Base-by-base conservation (phyloP, 192 early-diverging fungal genomes). In the Thamnidium elegans region DNA sequence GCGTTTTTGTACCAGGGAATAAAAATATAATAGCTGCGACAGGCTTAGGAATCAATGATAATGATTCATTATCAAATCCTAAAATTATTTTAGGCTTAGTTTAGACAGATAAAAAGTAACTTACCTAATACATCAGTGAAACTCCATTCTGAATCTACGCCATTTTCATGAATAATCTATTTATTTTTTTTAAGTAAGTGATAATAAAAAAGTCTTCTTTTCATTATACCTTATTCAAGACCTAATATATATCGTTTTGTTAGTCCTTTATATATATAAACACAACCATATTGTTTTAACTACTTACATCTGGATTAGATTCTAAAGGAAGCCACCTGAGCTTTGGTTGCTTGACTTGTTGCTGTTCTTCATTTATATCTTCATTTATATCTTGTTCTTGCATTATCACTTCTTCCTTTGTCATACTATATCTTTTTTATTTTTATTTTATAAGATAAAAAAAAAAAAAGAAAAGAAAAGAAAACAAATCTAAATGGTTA, bases 291-390 rank as follows among this genome's bases (percentile, higher is more conserved):
- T 39, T 39, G 7, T 39, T 10, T 1, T 39, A 39, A 39, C 5
- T 9, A 39, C 43, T 76, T 69, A 91, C 90, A 23, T 92, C 86
- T 50, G 94, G 94, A 62, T 92, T 92, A 1, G 92, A 89, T 78
- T 96, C 94, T 39, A 96, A 85, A 6, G 94, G 92, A 11, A 94
- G 63, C 94, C 94, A 96, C 63, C 73, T 73, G 2, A 81, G 60
- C 36, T 39, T 39, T 1, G 36, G 36, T 39, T 39, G 5, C 36
- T 6, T 39, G 0, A 39, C 36, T 39, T 39, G 36, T 39, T 39
- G 7, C 1, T 36, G 34, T 36, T 36, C 34, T 4, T 36, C 34
- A 36, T 36, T 7, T 36, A 36, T 4, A 36, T 39, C 36, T 10
- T 39, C 36, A 39, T 39, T 39, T 3, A 9, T 39, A 9, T 39